A percentile compares a stretch with the other conserved stretches of the same genome.
These are phyloP conservation scores for Beauveria rudraprayagi DNA, from an alignment of 2,329 filamentous ascomycete genomes.

Conservation along the genomic window DNA sequence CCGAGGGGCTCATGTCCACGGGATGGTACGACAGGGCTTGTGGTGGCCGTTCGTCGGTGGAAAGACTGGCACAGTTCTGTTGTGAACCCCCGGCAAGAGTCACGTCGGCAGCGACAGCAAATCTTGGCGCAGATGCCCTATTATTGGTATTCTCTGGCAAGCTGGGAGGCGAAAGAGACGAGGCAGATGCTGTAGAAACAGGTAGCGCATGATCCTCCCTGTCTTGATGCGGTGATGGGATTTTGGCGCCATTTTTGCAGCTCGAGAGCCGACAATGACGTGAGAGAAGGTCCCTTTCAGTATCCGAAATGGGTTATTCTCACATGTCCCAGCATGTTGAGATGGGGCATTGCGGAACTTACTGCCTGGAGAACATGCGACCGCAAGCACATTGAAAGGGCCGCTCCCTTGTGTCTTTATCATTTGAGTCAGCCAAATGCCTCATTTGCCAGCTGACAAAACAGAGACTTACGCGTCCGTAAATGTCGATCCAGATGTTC, in stretches of 20 bases:
- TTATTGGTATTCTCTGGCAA: neutral
- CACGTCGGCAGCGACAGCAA: too few species aligned
- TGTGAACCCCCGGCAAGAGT: too few species aligned
- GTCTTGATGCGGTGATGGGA: neutral
- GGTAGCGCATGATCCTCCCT: neutral
- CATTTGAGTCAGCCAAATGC: neutral
- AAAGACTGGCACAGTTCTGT: too few species aligned
- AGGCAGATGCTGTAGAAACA: neutral
- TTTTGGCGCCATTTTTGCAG: neutral
- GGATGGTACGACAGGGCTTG: too few species aligned
- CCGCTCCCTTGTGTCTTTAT: constrained; percentile 25
- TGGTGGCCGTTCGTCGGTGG: too few species aligned
- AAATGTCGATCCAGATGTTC: constrained; percentile 27
- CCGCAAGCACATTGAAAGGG: constrained; percentile 25
- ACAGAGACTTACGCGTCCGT: constrained; percentile 19
- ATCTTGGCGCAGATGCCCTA: neutral
- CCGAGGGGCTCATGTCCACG: too few species aligned
- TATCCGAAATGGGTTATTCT: neutral
- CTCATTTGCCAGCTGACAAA: neutral
- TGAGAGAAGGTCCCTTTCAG: constrained; percentile 11
- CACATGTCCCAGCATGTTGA: neutral
- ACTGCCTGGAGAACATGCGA: constrained; percentile 23
- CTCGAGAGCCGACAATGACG: constrained; percentile 12
- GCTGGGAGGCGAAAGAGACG: neutral
- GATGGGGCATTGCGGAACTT: neutral